These are phyloP conservation scores for Aspergillus ibericus DNA, from an alignment of 2,329 filamentous ascomycete species.

Conservation along the genomic window DNA sequence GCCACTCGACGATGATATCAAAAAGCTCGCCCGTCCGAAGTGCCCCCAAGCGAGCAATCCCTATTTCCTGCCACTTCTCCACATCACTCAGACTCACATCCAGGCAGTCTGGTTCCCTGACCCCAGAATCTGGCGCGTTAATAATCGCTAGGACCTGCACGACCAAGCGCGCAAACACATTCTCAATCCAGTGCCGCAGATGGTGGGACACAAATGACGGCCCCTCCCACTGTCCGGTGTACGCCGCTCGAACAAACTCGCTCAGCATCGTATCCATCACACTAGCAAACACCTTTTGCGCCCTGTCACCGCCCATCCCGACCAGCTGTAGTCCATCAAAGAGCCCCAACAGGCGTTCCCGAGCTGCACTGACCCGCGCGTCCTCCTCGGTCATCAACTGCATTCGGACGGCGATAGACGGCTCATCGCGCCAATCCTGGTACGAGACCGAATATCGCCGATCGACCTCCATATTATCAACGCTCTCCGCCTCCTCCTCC, in stretches of 20 bases:
- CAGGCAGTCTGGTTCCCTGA: constrained; percentile 25
- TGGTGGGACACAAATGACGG: constrained; percentile 50
- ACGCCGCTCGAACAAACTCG: constrained; percentile 57
- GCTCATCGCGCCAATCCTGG: constrained; percentile 36
- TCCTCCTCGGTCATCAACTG: constrained; percentile 39
- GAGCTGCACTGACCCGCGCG: constrained; percentile 29
- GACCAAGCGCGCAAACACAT: constrained; percentile 54
- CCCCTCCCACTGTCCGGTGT: constrained; percentile 58
- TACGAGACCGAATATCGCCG: constrained; percentile 39
- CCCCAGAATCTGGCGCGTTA: constrained; percentile 25
- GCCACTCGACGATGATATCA: constrained; percentile 63
- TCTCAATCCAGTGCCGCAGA: constrained; percentile 57
- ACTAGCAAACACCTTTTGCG: constrained; percentile 58
- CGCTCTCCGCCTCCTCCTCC: constrained; percentile 11
- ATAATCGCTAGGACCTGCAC: constrained; percentile 50
- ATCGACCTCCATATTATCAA: constrained; percentile 42
- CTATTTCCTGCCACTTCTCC: constrained; percentile 57
- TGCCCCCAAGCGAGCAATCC: constrained; percentile 55
- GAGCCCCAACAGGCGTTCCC: constrained; percentile 39
- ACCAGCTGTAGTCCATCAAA: constrained; percentile 51
- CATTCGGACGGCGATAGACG: constrained; percentile 27
- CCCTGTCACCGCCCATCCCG: constrained; percentile 55
- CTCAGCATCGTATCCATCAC: constrained; percentile 60
- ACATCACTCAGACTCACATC: constrained; percentile 45
- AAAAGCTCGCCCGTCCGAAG: constrained; percentile 59